Base-by-base conservation (phyloP, 306 rosid genomes). In the Clitoria ternatea region DNA sequence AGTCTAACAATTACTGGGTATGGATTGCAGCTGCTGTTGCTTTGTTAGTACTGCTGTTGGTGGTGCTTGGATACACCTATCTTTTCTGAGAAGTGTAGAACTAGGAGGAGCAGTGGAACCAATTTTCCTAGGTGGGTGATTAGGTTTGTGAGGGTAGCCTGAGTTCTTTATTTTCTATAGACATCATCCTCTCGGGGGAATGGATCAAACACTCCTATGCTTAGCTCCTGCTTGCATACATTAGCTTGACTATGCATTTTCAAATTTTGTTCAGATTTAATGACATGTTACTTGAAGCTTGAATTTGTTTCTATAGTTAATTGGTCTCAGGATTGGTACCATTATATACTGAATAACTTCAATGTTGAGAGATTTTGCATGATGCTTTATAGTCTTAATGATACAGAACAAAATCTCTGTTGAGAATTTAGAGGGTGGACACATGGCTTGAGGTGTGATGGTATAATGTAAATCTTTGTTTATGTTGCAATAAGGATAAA, bases 11-110 rank as follows among this genome's bases (percentile, higher is more conserved):
- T 54, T 81, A 87, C 79, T 83, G 82, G 95, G 9, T 81, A 3
- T 91, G 97, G 99, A 76, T 78, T 55, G 92, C 84, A 20, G 84
- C 61, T 50, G 96, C 91, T 48, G 92, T 88, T 61, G 92, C 83
- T 22, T 52, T 73, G 79, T 24, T 89, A 8, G 81, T 77, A 22
- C 19, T 83, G 77, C 70, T 85, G 75, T 37, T 85, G 57, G 48
- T 65, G 45, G 85, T 62, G 27, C 87, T 94, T 10, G 92, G 87
- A 40, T 90, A 85, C 81, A 30, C 9, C 80, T 89, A 87, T 79
- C 79, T 84, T 71, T 36, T 81, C 79, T 83, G 69, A 87, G 45
- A 70, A 32, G 80, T 72, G 68, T 7, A 29, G 83, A 45, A 55
- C 27, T 79, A 71, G 85, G 66, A 68, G 66, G 81, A 60, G 69